Base-by-base conservation (phyloP, 495 filamentous ascomycete species). In the Cercophora samala region DNA sequence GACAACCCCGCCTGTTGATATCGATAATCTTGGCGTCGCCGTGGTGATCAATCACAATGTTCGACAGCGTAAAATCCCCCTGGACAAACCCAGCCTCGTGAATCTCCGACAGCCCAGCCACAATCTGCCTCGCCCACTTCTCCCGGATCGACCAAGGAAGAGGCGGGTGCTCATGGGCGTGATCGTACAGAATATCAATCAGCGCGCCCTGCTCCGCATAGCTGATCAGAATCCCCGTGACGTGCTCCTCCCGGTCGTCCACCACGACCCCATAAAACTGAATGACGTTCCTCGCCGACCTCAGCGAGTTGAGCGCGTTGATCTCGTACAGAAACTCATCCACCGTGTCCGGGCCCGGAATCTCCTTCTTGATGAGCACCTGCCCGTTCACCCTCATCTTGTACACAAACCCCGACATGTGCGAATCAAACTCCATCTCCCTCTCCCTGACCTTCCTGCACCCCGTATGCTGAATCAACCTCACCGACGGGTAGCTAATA, bases 281-380 rank as follows among this genome's bases (percentile, higher is more conserved):
- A 61, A 98, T 95, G 58, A 99, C 92, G 73, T 89, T 90, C 13
- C 86, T 79, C 0, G 90, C 89, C 62, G 82, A 87, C 46, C 82
- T 80, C n/a, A 98, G 81, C 17, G 88, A 87, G 72, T 91, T 88
- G 21, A 99, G 86, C 13, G 96, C 95, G 78, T 98, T 98, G 71
- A 98, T 91, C 76, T 99, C 95, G 78, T 99, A 99, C 15, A 98
- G 82, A 73, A 99, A 99, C 74, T 99, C 95, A 68, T 99, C 95
- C 26, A 98, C 89, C 0, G 91, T 95, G 75, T 99, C 94, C 0
- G 95, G 96, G 1, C 96, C 93, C 2, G 95, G 95, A 60, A 99
- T 98, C 76, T 99, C 95, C 73, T 99, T 99, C 77, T 99, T 99
- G 79, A 99, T 97, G 74, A 89, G 91, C 18, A 86, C 80, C 58